Percentiles rank a stretch among this genome's conserved stretches.
Evolutionary conservation across 495 filamentous ascomycete genomes (phyloP).

Genomic region (Lichina pygmaea): DNA sequence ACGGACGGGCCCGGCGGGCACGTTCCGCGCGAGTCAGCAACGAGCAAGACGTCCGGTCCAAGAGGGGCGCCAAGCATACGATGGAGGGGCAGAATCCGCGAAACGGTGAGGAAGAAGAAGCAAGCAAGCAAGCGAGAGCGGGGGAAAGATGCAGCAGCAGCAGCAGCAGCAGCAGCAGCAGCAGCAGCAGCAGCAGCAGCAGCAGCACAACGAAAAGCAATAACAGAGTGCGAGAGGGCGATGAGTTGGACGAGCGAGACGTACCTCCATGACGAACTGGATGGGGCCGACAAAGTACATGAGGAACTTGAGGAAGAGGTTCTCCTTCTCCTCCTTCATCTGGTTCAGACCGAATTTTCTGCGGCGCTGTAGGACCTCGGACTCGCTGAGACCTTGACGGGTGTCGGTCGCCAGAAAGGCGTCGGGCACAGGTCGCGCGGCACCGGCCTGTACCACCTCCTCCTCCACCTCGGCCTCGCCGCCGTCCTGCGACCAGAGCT

Average conservation of each 20-base stretch:
- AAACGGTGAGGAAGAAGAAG: neutral
- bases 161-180: too few species aligned
- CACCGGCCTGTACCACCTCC: constrained; percentile 25
- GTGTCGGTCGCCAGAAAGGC: constrained; percentile 46
- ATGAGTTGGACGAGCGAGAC: neutral
- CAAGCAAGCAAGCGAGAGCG: neutral
- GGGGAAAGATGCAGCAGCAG: neutral
- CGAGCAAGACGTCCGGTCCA: neutral
- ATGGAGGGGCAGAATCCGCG: neutral
- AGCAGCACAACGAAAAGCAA: neutral
- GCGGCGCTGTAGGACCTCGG: constrained; percentile 39
- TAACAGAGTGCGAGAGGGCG: neutral
- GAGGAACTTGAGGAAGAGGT: constrained; percentile 60
- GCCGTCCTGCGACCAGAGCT: constrained; percentile 54
- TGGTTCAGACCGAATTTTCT: constrained; percentile 67
- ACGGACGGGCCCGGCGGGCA: too few species aligned
- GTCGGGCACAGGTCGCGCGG: constrained; percentile 28
- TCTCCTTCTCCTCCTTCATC: constrained; percentile 75
- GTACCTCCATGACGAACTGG: constrained; percentile 83
- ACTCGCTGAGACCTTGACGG: constrained; percentile 36
- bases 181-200: too few species aligned
- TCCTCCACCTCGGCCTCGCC: constrained; percentile 22
- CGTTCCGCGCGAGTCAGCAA: neutral
- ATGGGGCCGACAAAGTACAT: constrained; percentile 72
- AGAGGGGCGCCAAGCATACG: neutral